Base-by-base conservation (phyloP, 306 rosid species). In the Boehmeria nivea region DNA sequence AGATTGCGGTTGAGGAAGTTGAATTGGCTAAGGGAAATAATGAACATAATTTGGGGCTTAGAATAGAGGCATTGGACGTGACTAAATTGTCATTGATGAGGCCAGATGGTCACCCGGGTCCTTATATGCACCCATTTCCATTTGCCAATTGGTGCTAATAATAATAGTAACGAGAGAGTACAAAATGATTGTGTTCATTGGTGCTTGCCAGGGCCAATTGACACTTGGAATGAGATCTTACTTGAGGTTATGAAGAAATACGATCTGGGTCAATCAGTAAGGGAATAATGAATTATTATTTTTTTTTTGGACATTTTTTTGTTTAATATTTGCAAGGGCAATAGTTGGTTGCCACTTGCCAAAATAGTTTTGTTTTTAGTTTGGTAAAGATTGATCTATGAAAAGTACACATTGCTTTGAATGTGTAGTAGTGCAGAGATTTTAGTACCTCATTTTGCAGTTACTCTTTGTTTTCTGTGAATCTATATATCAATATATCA, bases 151-250 rank as follows among this genome's bases (percentile, higher is more conserved):
- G 84, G 88, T 14, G 61, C 72, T 16, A 46, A 31, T 28, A 66
- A 83, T 64, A 84, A 86, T 15, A 60, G 74, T n/a, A 44, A 27
- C 24, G 94, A 86, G 27, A 76, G 68, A 5, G 81, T 90, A 3
- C 97, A 86, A 24, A 90, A 86, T 65, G 95, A 90, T 54, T 90
- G 97, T 72, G 90, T 86, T 43, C 97, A 90, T 70, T 90, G 97
- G 97, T 90, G 97, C 67, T 66, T 90, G 71, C 95, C 97, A 0
- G 97, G 97, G 13, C 80, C 97, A 48, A 55, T 89, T 12, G 97
- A 89, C 62, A 83, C 95, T 9, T 89, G 97, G 97, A 89, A 89
- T 83, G 90, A 81, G 55, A 81, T 89, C 15, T 50, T 89, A 61
- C 67, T 89, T 0, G 70, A 81, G 63, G 19, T 78, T 1, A 38